Evolutionary conservation across 306 rosid species (phyloP), one percentile per base, ranked within the genome.

Genomic region (Fagus sylvatica): DNA sequence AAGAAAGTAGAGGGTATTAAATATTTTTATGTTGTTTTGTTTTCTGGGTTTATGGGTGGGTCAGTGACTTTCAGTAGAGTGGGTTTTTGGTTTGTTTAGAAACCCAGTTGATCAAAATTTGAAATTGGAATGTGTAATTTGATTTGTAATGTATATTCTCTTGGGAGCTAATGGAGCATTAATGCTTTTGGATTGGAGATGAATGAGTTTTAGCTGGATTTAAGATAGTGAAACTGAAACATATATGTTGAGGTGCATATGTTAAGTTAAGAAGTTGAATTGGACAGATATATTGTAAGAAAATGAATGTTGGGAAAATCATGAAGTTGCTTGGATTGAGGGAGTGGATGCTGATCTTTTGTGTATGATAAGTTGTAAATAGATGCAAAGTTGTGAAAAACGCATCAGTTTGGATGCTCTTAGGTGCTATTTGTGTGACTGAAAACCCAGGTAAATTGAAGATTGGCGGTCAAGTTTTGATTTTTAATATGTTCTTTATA

Each of bases 181-280:
- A 17, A 6, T 19, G 69, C 33, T 53, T 60, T 71, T 78, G 70
- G 74, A 81, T 78, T 83, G 77, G 80, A 59, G 74, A 55, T 34
- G 76, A 49, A 67, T 78, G 83, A 72, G 71, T 71, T 53, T 69
- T 73, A 72, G 79, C 73, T 65, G 64, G 59, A n/a, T 78, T 57
- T 75, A 56, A 60, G 83, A 62, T 69, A 46, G 72, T 73, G 74
- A 75, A 48, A 79, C 39, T 73, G 74, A 80, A 48, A 79, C 39
- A 74, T 19, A 46, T 73, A 4, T 59, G 41, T 48, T 37, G 73
- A 41, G 55, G 19, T 41, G 56, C 57, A 42, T 65, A 62, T 73
- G 41, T 62, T 6, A 17, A 64, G 43, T 85, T 80, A 64, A 64
- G 64, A 67, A 78, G 74, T 74, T 42, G 68, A 40, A 7, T 32